These are phyloP conservation scores for Suillus discolor DNA, from an alignment of 768 basidiomycete species.

Conservation along the genomic window DNA sequence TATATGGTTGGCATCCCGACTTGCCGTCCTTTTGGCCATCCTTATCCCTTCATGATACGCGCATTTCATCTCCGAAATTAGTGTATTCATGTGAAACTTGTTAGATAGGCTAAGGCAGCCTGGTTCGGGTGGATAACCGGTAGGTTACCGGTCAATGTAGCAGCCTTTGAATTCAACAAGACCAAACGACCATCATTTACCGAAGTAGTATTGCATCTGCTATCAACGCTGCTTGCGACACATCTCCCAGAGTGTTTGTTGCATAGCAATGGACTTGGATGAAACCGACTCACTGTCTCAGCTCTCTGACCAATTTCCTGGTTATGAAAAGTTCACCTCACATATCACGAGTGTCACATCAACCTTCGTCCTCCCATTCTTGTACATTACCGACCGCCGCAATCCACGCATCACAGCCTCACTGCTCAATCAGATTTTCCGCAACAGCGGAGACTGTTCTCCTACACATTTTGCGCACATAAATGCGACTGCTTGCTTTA, in stretches of 20 bases:
- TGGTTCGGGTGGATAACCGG: not conserved
- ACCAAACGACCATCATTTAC: conserved; percentile 15
- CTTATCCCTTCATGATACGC: not conserved
- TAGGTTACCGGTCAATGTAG: not conserved
- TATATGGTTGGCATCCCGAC: not conserved
- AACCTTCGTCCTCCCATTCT: conserved; percentile 58
- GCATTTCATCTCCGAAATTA: not conserved
- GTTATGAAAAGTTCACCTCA: conserved; percentile 24
- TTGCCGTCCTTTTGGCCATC: not conserved
- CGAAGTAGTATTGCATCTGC: not conserved
- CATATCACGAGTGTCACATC: conserved; percentile 34
- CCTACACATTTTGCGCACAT: conserved; percentile 47
- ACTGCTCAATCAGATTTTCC: conserved; percentile 44
- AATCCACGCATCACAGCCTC: conserved; percentile 48
- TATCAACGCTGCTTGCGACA: not conserved
- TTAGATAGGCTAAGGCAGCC: not conserved
- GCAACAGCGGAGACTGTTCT: conserved; percentile 21
- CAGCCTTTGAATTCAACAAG: conserved; percentile 18
- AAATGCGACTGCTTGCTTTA: conserved; percentile 63
- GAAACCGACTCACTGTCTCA: conserved; percentile 15
- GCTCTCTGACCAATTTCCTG: conserved; percentile 22
- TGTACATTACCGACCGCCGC: conserved; percentile 64
- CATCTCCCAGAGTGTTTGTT: not conserved
- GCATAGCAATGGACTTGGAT: conserved; percentile 17
- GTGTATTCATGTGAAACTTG: not conserved